Percentiles rank a stretch among this genome's conserved stretches.
Evolutionary conservation across 768 basidiomycete species (phyloP).

Genomic region (Lyophyllum shimeji): DNA sequence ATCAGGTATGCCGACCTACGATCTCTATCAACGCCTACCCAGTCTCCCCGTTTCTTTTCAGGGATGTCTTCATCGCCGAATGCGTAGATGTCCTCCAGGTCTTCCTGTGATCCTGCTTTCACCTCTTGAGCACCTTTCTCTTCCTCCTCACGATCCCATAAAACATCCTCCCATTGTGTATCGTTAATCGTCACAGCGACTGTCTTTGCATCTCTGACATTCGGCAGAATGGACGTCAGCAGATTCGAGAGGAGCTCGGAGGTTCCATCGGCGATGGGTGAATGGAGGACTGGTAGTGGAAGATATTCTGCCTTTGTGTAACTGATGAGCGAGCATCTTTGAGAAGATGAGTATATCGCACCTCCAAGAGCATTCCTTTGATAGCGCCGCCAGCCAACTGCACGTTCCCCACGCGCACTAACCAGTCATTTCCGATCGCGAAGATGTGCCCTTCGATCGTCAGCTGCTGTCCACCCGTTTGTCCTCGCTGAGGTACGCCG

Average conservation of each 20-base stretch:
- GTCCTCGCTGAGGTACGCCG: constrained; percentile 40
- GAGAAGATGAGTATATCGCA: constrained; percentile 23
- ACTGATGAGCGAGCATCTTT: not conserved
- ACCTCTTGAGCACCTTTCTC: constrained; percentile 28
- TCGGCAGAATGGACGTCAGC: constrained; percentile 72
- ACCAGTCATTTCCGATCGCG: constrained; percentile 78
- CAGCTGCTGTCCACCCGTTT: constrained; percentile 59
- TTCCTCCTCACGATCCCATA: constrained; percentile 74
- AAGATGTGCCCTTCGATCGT: constrained; percentile 73
- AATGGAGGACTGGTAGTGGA: constrained; percentile 68
- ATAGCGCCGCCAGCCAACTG: constrained; percentile 70
- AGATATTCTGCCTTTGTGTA: constrained; percentile 80
- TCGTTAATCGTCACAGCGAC: constrained; percentile 79
- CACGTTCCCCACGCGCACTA: constrained; percentile 79
- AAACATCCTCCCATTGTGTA: constrained; percentile 77
- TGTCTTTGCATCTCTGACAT: constrained; percentile 68
- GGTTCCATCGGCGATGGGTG: constrained; percentile 62
- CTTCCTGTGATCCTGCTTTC: constrained; percentile 22
- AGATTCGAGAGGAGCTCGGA: constrained; percentile 76
- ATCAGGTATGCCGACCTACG: constrained; percentile 78
- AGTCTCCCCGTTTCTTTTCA: constrained; percentile 57
- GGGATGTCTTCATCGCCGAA: constrained; percentile 57
- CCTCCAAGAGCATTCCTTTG: constrained; percentile 87
- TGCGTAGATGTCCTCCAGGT: constrained; percentile 57
- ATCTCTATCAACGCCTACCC: constrained; percentile 78